Percentiles rank a stretch among this genome's conserved stretches.
phyloP scores from a whole-genome alignment of 805 yeast species.

The Wickerhamomyces tratensis region DNA sequence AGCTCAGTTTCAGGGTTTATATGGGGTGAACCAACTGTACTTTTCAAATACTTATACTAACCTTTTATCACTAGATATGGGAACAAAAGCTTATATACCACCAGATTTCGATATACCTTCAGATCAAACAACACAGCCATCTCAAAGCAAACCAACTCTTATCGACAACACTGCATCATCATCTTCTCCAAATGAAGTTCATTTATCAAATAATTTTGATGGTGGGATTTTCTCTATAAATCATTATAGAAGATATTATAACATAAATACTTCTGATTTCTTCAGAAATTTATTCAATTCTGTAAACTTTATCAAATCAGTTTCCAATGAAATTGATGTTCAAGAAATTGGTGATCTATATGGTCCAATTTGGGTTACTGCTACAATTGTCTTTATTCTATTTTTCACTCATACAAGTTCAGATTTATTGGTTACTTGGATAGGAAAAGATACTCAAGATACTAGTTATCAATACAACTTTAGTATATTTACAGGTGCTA shows the following conservation, averaged over 20 bases:
- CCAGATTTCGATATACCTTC: constrained; percentile 17
- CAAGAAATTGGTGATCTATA: constrained; percentile 59
- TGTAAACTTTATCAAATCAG: constrained; percentile 40
- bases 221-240: constrained; percentile 45
- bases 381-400: constrained; percentile 63
- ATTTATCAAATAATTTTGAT: constrained; percentile 12
- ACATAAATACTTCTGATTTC: constrained; percentile 59
- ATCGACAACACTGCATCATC: constrained; percentile 1
- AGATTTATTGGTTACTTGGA: constrained; percentile 47
- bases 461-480: constrained; percentile 49
- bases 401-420: constrained; percentile 71
- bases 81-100: constrained; percentile 23
- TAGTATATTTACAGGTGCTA: constrained; percentile 54
- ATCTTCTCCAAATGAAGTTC: constrained; percentile 1
- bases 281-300: constrained; percentile 42
- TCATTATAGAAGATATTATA: constrained; percentile 58
- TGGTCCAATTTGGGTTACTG: constrained; percentile 88
- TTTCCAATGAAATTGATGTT: constrained; percentile 23
- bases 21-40: no score
- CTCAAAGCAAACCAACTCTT: neutral
- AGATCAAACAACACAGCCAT: neutral
- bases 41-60: neutral
- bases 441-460: constrained; percentile 19
- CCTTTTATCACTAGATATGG: constrained; percentile 5
- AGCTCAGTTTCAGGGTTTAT: no score